phyloP scores from a whole-genome alignment of 2,329 filamentous ascomycete genomes.

The Pseudogymnoascus sp. region DNA sequence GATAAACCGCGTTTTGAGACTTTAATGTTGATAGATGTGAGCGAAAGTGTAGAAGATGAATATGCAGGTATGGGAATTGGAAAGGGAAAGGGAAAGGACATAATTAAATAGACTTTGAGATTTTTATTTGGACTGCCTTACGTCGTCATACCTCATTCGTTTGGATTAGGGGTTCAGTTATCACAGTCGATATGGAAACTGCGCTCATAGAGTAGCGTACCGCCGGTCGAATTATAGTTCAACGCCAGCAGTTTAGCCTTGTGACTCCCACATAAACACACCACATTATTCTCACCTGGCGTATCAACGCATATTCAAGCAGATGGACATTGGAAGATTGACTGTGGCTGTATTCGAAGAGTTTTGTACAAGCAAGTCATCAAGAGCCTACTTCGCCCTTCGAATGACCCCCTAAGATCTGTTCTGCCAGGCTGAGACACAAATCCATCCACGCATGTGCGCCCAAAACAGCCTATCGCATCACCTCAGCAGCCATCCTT shows the following conservation, averaged over 20 bases:
- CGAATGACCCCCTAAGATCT: constrained; percentile 7
- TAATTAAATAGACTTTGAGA: not conserved
- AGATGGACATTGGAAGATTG: constrained; percentile 7
- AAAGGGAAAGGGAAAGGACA: not conserved
- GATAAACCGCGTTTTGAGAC: not conserved
- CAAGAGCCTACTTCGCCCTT: constrained; percentile 10
- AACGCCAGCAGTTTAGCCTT: not conserved
- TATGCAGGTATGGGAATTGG: not conserved
- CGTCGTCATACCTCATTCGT: not conserved
- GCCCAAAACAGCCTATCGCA: constrained; percentile 12
- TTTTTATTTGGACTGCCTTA: not conserved
- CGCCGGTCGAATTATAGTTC: not conserved
- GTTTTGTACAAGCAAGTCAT: constrained; percentile 12
- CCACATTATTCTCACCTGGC: not conserved
- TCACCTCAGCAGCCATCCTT: constrained; percentile 4
- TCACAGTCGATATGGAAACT: not conserved
- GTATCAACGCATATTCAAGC: not conserved
- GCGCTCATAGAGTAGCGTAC: not conserved
- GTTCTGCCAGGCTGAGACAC: constrained; percentile 11
- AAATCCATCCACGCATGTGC: constrained; percentile 10
- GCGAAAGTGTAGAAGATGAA: not conserved
- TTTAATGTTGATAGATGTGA: not conserved
- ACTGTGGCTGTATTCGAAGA: constrained; percentile 13
- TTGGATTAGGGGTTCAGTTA: not conserved
- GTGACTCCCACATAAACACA: not conserved